These are phyloP conservation scores for Yarrowia porcina DNA, from an alignment of 805 yeast genomes.

Conservation along the genomic window DNA sequence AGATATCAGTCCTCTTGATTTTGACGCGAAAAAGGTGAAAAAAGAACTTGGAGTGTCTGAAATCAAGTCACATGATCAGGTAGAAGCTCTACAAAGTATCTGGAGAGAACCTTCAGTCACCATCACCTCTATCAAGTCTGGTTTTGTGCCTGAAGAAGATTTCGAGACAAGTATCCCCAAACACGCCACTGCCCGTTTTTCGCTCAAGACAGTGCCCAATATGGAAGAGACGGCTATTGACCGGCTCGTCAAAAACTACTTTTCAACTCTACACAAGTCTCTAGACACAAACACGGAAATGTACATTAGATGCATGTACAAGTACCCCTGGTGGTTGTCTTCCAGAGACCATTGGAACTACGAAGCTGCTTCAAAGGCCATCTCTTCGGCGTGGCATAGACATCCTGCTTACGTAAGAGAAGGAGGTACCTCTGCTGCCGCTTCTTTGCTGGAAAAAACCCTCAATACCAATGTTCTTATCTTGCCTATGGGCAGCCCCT, in stretches of 20 bases:
- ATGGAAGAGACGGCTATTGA: slow-evolving; percentile 27
- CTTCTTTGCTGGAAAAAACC: background rate
- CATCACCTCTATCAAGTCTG: background rate
- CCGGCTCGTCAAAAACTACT: background rate
- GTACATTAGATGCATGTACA: background rate
- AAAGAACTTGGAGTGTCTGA: background rate
- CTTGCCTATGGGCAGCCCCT: background rate
- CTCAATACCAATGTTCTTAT: background rate
- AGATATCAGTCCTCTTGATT: too few relatives aligned
- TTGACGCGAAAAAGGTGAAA: background rate
- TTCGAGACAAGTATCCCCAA: background rate
- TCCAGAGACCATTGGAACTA: background rate
- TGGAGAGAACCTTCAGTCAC: background rate
- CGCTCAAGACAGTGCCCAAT: slow-evolving; percentile 16
- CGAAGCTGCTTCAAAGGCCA: background rate
- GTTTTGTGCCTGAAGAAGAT: background rate
- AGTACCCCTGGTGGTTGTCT: slow-evolving; percentile 6
- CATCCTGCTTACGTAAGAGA: background rate
- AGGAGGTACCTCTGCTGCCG: background rate
- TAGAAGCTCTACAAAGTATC: background rate
- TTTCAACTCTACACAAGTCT: background rate
- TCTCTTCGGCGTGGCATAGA: background rate
- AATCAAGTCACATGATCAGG: background rate
- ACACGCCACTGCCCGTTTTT: background rate
- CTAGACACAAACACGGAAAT: background rate